These are phyloP conservation scores for Epicoccum sorghinum DNA, from an alignment of 2,329 filamentous ascomycete species.

Conservation along the genomic window DNA sequence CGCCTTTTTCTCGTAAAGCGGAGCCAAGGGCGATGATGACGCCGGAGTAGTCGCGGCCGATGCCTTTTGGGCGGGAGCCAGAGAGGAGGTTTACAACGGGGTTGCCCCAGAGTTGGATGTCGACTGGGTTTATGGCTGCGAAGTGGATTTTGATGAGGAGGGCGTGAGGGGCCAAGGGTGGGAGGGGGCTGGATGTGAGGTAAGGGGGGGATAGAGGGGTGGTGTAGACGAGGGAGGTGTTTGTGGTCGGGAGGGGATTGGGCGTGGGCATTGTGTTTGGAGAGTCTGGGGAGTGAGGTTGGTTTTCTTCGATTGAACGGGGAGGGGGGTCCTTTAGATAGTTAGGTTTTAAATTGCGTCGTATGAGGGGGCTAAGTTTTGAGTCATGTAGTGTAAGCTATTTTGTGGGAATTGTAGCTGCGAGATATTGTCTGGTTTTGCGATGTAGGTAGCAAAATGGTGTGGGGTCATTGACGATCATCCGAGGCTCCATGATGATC, in stretches of 20 bases:
- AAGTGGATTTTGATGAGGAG: constrained; percentile 52
- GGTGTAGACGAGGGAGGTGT: constrained; percentile 37
- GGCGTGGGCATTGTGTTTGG: neutral
- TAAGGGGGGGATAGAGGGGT: constrained; percentile 30
- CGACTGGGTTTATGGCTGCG: constrained; percentile 55
- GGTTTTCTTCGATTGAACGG: no score
- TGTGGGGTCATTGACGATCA: no score
- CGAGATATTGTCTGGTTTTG: no score
- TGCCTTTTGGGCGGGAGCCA: constrained; percentile 41
- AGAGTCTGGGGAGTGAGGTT: no score
- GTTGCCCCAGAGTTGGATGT: constrained; percentile 46
- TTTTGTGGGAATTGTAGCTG: no score
- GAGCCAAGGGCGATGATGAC: constrained; percentile 44
- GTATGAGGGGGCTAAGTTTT: no score
- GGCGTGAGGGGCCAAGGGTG: constrained; percentile 20
- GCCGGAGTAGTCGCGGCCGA: constrained; percentile 55
- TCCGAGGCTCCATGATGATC: no score
- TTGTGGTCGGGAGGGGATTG: constrained; percentile 3
- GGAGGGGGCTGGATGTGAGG: constrained; percentile 26
- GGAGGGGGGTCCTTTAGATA: no score
- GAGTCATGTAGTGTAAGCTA: no score
- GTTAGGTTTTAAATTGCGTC: no score
- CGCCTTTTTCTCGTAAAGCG: constrained; percentile 8
- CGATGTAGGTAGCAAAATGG: no score
- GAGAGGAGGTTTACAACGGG: constrained; percentile 36